Conservation (phyloP, 352 stramenopile genomes). For the Phytophthora pinifolia region DNA sequence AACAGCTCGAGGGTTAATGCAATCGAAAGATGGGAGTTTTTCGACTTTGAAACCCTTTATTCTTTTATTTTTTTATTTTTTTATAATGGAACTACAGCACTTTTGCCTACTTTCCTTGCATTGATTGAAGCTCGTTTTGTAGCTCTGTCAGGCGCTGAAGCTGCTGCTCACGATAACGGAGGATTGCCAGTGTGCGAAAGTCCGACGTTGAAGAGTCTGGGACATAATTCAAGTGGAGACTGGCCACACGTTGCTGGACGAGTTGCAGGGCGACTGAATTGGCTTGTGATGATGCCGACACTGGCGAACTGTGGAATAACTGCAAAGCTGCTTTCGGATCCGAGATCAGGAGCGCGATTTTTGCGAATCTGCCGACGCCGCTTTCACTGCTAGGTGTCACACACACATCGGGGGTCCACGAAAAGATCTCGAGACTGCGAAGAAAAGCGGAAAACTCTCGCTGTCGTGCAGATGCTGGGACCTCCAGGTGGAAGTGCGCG, state of each 20-base stretch:
- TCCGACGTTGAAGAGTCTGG: conserved; percentile 2
- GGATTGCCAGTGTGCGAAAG: conserved; percentile 22
- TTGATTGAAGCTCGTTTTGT: not conserved
- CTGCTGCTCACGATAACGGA: conserved; percentile 31
- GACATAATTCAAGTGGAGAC: not conserved
- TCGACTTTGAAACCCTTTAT: conserved; percentile 23
- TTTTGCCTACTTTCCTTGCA: not conserved
- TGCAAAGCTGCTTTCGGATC: conserved; percentile 19
- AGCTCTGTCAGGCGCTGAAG: conserved; percentile 12
- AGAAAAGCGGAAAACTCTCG: conserved; percentile 24
- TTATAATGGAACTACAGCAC: not conserved
- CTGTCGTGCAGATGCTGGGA: conserved; percentile 18
- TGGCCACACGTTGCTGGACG: conserved; percentile 6
- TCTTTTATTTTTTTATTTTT: not conserved
- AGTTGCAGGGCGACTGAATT: conserved; percentile 13
- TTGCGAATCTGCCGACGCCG: conserved; percentile 23
- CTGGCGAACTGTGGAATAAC: not conserved
- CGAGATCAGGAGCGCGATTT: conserved; percentile 27
- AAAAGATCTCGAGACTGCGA: conserved; percentile 27
- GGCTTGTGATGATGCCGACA: conserved; percentile 1
- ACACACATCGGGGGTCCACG: conserved; percentile 45
- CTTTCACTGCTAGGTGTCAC: conserved; percentile 11
- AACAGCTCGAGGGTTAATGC: conserved; percentile 27
- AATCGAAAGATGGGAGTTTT: conserved; percentile 51
- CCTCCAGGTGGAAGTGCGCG: conserved; percentile 56